Evolutionary conservation across 23 red algal species (phyloP).

Genomic region (Pyropia yezoensis): DNA sequence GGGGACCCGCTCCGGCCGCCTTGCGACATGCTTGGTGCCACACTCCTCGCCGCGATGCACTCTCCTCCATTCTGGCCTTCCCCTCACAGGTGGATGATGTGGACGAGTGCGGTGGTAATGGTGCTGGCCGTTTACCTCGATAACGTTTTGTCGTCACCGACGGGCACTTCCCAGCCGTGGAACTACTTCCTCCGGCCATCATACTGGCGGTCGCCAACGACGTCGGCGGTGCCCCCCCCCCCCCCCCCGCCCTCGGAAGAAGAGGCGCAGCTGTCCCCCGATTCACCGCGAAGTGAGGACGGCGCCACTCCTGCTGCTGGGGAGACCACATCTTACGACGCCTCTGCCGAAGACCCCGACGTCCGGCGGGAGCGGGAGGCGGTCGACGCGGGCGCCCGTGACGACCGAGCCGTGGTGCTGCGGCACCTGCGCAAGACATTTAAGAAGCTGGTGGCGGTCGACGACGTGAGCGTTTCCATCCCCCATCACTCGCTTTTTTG

Average conservation of each 20-base stretch:
- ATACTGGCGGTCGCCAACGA: constrained; percentile 45
- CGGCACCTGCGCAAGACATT: constrained; percentile 62
- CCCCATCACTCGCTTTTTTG: constrained; percentile 56
- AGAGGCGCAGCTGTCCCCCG: background rate
- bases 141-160: constrained; percentile 63
- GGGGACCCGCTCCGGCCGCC: too few species aligned
- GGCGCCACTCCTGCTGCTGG: background rate
- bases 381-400: constrained; percentile 15
- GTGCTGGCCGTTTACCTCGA: constrained; percentile 69
- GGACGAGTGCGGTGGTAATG: constrained; percentile 37
- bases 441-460: constrained; percentile 42
- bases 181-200: constrained; percentile 48
- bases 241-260: constrained; percentile 7
- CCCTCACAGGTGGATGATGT: constrained; percentile 61
- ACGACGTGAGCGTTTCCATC: constrained; percentile 71
- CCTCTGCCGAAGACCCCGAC: constrained; percentile 30
- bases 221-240: constrained; percentile 2
- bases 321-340: constrained; percentile 8
- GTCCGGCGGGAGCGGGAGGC: constrained; percentile 33
- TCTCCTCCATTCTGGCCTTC: too few species aligned
- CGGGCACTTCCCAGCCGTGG: constrained; percentile 46
- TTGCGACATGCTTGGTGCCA: too few species aligned
- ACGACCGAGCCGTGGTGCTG: constrained; percentile 56
- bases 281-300: background rate
- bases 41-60: too few species aligned